phyloP scores from a whole-genome alignment of 75 land plant species.

The Picea sitchensis region DNA sequence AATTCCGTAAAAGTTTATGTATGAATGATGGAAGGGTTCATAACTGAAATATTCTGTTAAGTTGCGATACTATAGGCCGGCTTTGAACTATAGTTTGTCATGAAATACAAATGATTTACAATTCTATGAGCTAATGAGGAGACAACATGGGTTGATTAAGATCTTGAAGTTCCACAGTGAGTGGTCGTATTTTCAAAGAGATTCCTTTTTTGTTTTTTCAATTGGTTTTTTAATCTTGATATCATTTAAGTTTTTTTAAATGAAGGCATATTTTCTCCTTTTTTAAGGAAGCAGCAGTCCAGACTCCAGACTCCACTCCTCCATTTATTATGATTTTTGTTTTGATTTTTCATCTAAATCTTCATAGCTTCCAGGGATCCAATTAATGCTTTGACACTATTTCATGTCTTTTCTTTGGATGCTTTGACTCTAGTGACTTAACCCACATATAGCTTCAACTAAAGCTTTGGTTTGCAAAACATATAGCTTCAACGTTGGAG shows the following conservation, averaged over 20 bases:
- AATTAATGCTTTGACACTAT: not conserved
- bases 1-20: not conserved
- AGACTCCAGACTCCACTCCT: not conserved
- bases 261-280: not conserved
- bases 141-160: not conserved
- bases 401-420: not conserved
- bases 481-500: no score
- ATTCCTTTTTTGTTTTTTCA: not conserved
- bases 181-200: not conserved
- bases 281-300: not conserved
- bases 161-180: not conserved
- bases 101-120: not conserved
- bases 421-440: not conserved
- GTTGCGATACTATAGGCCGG: not conserved
- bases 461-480: slow-evolving; percentile 1
- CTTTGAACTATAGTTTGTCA: not conserved
- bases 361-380: not conserved
- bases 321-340: not conserved
- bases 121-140: not conserved
- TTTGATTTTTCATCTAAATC: not conserved
- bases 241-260: not conserved
- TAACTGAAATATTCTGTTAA: not conserved
- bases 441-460: not conserved
- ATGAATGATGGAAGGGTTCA: not conserved
- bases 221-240: not conserved